phyloP scores from a whole-genome alignment of 768 basidiomycete species.

The Lepiota venenata region DNA sequence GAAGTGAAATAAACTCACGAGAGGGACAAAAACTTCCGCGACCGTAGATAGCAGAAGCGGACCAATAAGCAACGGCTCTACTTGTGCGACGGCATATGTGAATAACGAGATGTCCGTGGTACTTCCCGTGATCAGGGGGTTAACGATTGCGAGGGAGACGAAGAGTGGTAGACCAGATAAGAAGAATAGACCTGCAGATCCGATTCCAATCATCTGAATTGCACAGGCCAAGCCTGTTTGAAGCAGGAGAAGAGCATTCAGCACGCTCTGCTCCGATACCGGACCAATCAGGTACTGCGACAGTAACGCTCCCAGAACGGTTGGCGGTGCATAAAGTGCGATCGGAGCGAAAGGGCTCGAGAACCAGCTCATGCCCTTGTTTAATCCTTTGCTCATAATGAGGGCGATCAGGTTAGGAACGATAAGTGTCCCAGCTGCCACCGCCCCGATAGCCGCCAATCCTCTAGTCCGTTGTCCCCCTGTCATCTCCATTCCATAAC shows the following conservation, averaged over 20 bases:
- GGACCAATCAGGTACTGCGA: conserved; percentile 58
- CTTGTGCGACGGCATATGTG: conserved; percentile 62
- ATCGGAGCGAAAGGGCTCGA: conserved; percentile 62
- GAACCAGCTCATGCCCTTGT: conserved; percentile 86
- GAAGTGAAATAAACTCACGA: conserved; percentile 42
- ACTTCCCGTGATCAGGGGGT: conserved; percentile 32
- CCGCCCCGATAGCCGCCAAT: conserved; percentile 43
- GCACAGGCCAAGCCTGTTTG: conserved; percentile 51
- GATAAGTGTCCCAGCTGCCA: conserved; percentile 54
- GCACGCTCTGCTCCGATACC: conserved; percentile 55
- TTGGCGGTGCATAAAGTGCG: conserved; percentile 71
- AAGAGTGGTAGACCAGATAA: conserved; percentile 57
- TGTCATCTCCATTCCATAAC: conserved; percentile 13
- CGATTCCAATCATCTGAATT: conserved; percentile 65
- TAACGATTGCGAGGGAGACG: conserved; percentile 44
- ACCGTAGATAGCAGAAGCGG: conserved; percentile 56
- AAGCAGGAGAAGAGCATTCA: conserved; percentile 59
- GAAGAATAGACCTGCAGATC: conserved; percentile 76
- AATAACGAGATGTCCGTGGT: conserved; percentile 45
- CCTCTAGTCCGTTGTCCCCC: conserved; percentile 34
- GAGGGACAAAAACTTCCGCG: conserved; percentile 86
- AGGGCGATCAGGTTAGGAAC: conserved; percentile 71
- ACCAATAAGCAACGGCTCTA: conserved; percentile 53
- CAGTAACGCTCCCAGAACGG: conserved; percentile 59
- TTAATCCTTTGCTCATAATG: conserved; percentile 57